phyloP scores from a whole-genome alignment of 2,329 filamentous ascomycete species.

The Moelleriella libera region DNA sequence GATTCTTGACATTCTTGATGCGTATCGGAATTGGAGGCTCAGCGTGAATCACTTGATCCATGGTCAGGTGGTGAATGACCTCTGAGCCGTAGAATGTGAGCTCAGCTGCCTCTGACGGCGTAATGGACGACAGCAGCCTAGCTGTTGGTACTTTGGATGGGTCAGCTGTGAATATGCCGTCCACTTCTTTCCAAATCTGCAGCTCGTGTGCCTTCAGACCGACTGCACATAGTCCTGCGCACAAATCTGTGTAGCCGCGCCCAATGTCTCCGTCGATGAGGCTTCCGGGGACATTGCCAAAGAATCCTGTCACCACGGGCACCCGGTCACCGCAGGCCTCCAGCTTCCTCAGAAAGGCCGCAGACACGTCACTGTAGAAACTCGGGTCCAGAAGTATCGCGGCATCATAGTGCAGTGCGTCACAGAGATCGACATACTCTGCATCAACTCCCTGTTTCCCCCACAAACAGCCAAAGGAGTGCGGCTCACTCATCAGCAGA shows the following conservation, averaged over 20 bases:
- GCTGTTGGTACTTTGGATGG: conserved; percentile 88
- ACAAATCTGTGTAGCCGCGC: conserved; percentile 91
- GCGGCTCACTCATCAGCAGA: conserved; percentile 1
- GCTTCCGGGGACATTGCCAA: conserved; percentile 82
- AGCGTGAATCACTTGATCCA: conserved; percentile 91
- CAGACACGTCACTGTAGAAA: conserved; percentile 56
- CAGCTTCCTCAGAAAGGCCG: conserved; percentile 49
- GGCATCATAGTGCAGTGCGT: conserved; percentile 57
- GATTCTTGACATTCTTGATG: conserved; percentile 88
- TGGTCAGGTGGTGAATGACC: conserved; percentile 96
- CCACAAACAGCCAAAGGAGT: conserved; percentile 11
- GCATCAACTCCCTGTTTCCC: conserved; percentile 54
- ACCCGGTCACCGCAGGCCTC: conserved; percentile 51
- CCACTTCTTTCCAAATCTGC: conserved; percentile 98
- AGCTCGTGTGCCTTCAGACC: conserved; percentile 77
- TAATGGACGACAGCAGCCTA: conserved; percentile 76
- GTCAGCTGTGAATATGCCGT: conserved; percentile 79
- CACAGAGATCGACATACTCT: conserved; percentile 80
- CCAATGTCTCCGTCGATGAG: conserved; percentile 81
- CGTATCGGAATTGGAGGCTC: conserved; percentile 65
- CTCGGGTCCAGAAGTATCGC: conserved; percentile 44
- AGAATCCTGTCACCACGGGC: conserved; percentile 83
- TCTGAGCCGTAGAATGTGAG: conserved; percentile 90
- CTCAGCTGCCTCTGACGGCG: conserved; percentile 87
- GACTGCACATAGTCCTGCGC: conserved; percentile 81